Evolutionary conservation across 148 eudicot genomes (phyloP), one percentile per base, ranked within the genome.

Genomic region (Nepenthes gracilis): DNA sequence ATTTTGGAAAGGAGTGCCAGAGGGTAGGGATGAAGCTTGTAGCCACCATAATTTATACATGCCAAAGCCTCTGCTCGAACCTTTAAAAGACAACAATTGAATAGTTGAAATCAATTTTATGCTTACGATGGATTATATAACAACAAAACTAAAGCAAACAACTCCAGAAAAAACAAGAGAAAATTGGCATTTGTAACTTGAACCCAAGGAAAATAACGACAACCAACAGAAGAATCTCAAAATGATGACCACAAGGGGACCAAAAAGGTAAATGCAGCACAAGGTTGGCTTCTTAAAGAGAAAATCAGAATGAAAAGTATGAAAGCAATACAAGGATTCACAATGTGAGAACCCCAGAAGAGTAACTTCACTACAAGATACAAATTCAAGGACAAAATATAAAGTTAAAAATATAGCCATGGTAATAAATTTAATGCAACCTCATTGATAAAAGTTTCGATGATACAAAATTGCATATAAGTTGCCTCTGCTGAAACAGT

Each of bases 11-110:
- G 70, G 55, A 74, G 71, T 56, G 67, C 60, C 64, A 92, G 62
- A 52, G 96, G 91, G 74, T 80, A 92, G 12, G 98, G 98, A 73
- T 92, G 86, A 73, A 80, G 83, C 87, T 92, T 92, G 76, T 92
- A 88, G 62, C 88, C 84, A 71, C 91, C 83, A 47, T 79, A 67
- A 72, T 86, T 85, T 65, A 88, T 52, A 67, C 82, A 83, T 47
- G 81, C 85, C 57, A 92, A 48, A 35, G 94, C 98, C 50, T 78
- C 68, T 59, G 72, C 82, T 45, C 98, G 86, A 64, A 84, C 84
- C 97, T 90, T 64, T 58, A 50, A 74, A 60, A 47, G 54, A 54
- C 50, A 43, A 8, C 43, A 61, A 61, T 14, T 35, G 33, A 13
- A 63, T 6, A 23, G 23, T 40, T 4, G 45, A 8, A 3, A 40